A percentile compares a stretch with the other conserved stretches of the same genome.
These are phyloP conservation scores for Podila epicladia DNA, from an alignment of 192 early-diverging fungal genomes.

Conservation along the genomic window DNA sequence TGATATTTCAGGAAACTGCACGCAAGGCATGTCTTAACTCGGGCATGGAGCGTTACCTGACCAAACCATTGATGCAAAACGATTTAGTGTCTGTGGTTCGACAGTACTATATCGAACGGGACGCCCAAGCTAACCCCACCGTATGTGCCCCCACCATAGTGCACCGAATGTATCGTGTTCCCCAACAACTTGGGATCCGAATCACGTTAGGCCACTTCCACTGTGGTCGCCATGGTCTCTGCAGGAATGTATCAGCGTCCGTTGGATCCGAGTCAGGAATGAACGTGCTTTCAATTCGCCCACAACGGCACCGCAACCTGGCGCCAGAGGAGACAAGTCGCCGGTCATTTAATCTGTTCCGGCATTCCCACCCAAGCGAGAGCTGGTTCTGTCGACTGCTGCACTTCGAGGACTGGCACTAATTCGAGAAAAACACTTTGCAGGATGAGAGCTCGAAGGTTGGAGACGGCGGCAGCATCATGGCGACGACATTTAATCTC, in stretches of 20 bases:
- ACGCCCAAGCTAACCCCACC: slow-evolving; percentile 27
- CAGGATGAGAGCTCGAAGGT: slow-evolving; percentile 41
- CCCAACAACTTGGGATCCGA: not conserved
- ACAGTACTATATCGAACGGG: slow-evolving; percentile 40
- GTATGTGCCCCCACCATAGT: slow-evolving; percentile 35
- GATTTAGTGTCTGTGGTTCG: slow-evolving; percentile 55
- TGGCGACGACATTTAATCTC: not conserved
- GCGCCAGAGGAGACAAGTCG: not conserved
- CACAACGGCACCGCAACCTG: not conserved
- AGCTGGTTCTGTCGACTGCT: slow-evolving; percentile 31
- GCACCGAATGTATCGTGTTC: not conserved
- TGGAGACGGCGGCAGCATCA: slow-evolving; percentile 32
- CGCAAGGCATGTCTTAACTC: slow-evolving; percentile 54
- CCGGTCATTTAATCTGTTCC: not conserved
- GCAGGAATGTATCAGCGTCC: slow-evolving; percentile 38
- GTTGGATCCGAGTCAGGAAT: slow-evolving; percentile 9
- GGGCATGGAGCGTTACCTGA: slow-evolving; percentile 62
- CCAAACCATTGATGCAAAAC: slow-evolving; percentile 59
- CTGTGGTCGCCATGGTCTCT: slow-evolving; percentile 42
- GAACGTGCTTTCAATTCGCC: not conserved
- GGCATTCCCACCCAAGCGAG: slow-evolving; percentile 14
- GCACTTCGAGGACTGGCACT: slow-evolving; percentile 31
- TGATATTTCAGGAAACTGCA: slow-evolving; percentile 57
- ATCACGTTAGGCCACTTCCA: slow-evolving; percentile 16
- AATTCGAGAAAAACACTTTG: slow-evolving; percentile 28